Evolutionary conservation across 2,329 filamentous ascomycete species (phyloP), one percentile per base, ranked within the genome.

Genomic region (Diaporthe destruens): DNA sequence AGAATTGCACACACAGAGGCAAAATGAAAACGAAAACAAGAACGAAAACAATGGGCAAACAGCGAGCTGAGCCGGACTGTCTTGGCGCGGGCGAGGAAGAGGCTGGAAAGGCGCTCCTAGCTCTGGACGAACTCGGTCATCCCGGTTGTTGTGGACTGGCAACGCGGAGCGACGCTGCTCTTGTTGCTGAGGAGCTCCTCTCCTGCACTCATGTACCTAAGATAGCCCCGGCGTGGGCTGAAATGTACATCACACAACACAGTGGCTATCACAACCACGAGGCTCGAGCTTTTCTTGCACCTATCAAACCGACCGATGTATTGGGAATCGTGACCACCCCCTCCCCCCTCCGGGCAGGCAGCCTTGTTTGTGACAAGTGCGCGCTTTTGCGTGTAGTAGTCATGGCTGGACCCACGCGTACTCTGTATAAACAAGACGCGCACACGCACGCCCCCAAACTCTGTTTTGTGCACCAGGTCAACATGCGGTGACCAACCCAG

Each of bases 161-260:
- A 39, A 51, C 54, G 29, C 34, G 36, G 29, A 56, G 53, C 51
- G 42, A 36, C 36, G 53, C 20, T 20, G 6, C 44, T 49, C 29
- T 18, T 36, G 25, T 34, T 65, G 61, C 61, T n/a, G 53, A 42
- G 49, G 53, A 59, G 61, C 39, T 68, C 54, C 59, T 49, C 55
- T 47, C 61, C 47, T 36, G 34, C 68, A 73, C 68, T 49, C 54
- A 71, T 71, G 68, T 68, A 71, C 72, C 56, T 72, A 47, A 65
- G 56, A 71, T 65, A 53, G 39, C 61, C 69, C 47, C 49, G 51
- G 42, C 54, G 49, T 53, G 49, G 44, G 54, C 57, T 39, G 32
- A 55, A 65, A 29, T 66, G 44, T 69, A 36, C 25, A 57, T 69
- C 39, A 42, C 54, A 68, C 36, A 56, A 44, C 39, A 25, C 18